A percentile compares a stretch with the other conserved stretches of the same genome.
Evolutionary conservation across 805 yeast species (phyloP).

Genomic region (Barnettozyma sp.): DNA sequence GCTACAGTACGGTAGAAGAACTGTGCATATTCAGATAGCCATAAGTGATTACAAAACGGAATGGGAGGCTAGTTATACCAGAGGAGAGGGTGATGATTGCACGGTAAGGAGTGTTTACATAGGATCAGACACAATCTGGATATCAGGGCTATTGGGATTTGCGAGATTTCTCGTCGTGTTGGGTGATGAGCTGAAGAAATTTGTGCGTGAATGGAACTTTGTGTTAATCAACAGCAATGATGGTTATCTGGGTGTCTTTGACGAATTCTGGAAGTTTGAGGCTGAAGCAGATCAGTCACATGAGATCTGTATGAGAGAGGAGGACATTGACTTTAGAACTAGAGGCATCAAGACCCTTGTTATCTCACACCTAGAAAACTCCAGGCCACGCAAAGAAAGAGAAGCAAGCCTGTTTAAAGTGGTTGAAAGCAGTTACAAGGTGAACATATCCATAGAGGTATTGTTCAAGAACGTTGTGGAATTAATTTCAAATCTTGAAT

Average conservation of each 20-base stretch:
- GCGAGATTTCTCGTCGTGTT: conserved; percentile 2
- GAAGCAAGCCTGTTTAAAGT: not conserved
- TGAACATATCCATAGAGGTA: not conserved
- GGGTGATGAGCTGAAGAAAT: conserved; percentile 3
- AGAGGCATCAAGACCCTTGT: not conserved
- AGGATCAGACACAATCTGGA: not conserved
- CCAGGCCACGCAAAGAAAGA: too few species aligned
- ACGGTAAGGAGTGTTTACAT: not conserved
- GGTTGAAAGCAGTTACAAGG: not conserved
- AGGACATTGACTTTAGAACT: too few species aligned
- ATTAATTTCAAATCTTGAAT: not conserved
- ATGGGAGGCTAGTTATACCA: not conserved
- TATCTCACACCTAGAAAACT: too few species aligned
- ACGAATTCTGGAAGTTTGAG: conserved; percentile 1
- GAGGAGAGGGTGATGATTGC: not conserved
- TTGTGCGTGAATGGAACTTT: not conserved
- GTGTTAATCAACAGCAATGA: conserved; percentile 1
- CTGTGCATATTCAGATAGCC: not conserved
- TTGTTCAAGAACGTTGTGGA: not conserved
- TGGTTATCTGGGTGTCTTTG: not conserved
- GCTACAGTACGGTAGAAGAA: conserved; percentile 1
- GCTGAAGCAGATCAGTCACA: not conserved
- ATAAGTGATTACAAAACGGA: not conserved
- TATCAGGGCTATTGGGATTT: conserved; percentile 1
- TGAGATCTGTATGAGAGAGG: not conserved